A percentile compares a stretch with the other conserved stretches of the same genome.
phyloP scores from a whole-genome alignment of 331 rosid species.

The Stylosanthes scabra region DNA sequence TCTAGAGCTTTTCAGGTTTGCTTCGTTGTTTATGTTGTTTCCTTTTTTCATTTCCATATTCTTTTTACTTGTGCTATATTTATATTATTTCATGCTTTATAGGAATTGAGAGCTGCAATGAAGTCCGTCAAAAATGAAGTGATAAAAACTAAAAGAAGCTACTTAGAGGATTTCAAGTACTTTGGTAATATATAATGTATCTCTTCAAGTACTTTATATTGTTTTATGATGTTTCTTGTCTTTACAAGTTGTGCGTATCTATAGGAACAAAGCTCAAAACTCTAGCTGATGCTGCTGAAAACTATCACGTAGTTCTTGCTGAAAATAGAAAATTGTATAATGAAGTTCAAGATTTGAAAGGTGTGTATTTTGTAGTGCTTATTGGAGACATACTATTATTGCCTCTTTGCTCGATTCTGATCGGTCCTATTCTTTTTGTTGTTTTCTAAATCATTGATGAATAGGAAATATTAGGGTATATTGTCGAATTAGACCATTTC shows the following conservation, averaged over 20 bases:
- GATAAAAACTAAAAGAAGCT: constrained; percentile 67
- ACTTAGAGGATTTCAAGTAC: constrained; percentile 69
- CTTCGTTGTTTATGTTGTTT: constrained; percentile 28
- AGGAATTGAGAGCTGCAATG: constrained; percentile 73
- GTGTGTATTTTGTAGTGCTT: constrained; percentile 41
- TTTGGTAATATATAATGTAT: constrained; percentile 63
- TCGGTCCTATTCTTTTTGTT: constrained; percentile 30
- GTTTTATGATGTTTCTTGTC: constrained; percentile 26
- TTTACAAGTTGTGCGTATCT: constrained; percentile 28
- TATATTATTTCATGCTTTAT: constrained; percentile 32
- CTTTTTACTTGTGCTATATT: constrained; percentile 14
- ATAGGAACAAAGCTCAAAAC: constrained; percentile 57
- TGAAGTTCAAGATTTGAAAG: constrained; percentile 98
- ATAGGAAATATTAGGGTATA: constrained; percentile 95
- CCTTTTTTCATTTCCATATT: constrained; percentile 24
- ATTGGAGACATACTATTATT: constrained; percentile 16
- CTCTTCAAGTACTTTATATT: constrained; percentile 10
- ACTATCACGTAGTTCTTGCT: constrained; percentile 63
- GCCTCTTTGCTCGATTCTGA: constrained; percentile 31
- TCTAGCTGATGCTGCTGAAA: constrained; percentile 79
- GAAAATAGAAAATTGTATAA: constrained; percentile 92
- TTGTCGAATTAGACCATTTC: constrained; percentile 96
- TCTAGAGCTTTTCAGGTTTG: constrained; percentile 78
- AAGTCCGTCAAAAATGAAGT: constrained; percentile 72
- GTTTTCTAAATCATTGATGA: constrained; percentile 34